phyloP scores from a whole-genome alignment of 208 protist species.

The Acanthamoeba lenticulata region DNA sequence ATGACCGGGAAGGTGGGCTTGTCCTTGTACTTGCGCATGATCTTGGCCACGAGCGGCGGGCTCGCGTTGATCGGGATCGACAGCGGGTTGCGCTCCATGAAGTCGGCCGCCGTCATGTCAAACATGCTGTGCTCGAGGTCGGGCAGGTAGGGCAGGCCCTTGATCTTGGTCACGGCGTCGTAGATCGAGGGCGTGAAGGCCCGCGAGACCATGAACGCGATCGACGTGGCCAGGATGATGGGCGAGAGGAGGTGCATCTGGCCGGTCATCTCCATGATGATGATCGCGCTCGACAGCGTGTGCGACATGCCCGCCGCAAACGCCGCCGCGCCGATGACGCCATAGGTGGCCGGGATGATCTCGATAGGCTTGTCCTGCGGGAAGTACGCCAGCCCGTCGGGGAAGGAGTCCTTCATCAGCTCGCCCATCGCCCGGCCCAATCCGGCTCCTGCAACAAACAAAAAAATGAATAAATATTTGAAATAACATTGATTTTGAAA shows the following conservation, averaged over 20 bases:
- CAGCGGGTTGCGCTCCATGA: slow-evolving; percentile 44
- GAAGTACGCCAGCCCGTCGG: slow-evolving; percentile 7
- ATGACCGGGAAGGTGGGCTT: slow-evolving; percentile 16
- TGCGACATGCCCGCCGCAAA: slow-evolving; percentile 61
- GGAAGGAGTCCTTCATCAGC: neutral
- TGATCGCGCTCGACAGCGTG: slow-evolving; percentile 62
- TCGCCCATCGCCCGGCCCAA: slow-evolving; percentile 35
- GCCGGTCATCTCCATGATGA: slow-evolving; percentile 67
- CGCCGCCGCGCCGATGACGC: slow-evolving; percentile 40
- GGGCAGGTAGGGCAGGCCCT: slow-evolving; percentile 62
- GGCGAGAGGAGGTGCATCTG: slow-evolving; percentile 40
- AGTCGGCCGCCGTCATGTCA: slow-evolving; percentile 46
- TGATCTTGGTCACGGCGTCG: slow-evolving; percentile 53
- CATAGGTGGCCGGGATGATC: slow-evolving; percentile 64
- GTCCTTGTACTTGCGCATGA: slow-evolving; percentile 31
- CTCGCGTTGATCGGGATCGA: slow-evolving; percentile 41
- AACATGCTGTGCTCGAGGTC: slow-evolving; percentile 58
- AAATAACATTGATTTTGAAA: no score
- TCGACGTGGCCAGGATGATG: neutral
- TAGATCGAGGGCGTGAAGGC: slow-evolving; percentile 52
- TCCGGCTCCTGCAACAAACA: neutral
- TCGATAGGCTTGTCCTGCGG: neutral
- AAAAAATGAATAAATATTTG: neutral
- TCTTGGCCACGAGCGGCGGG: neutral
- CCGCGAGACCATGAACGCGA: neutral